Evolutionary conservation across 2,329 filamentous ascomycete species (phyloP).

Genomic region (Cyclaneusma minus): DNA sequence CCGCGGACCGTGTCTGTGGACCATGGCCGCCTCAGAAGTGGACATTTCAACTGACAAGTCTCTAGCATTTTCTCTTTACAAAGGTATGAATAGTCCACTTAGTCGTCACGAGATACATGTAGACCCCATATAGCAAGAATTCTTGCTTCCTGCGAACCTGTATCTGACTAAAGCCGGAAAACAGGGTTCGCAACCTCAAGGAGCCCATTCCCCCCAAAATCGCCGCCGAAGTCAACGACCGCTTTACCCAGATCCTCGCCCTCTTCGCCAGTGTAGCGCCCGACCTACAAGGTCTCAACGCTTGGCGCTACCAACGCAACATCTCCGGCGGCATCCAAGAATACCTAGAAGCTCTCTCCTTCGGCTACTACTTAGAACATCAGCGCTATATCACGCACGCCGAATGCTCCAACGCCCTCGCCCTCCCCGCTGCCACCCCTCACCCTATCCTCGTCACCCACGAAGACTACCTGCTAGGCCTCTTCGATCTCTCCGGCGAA

Average conservation of each 20-base stretch:
- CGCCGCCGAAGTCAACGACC: constrained; percentile 51
- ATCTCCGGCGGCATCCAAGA: constrained; percentile 78
- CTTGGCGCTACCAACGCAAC: constrained; percentile 65
- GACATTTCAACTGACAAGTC: constrained; percentile 11
- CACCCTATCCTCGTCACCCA: constrained; percentile 49
- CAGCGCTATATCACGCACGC: constrained; percentile 58
- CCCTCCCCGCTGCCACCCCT: constrained; percentile 19
- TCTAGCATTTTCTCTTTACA: constrained; percentile 70
- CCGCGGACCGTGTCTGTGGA: constrained; percentile 2
- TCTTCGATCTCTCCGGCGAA: constrained; percentile 91
- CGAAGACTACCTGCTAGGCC: constrained; percentile 76
- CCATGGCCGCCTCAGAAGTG: too few relatives aligned
- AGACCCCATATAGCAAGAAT: too few relatives aligned
- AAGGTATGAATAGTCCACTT: too few relatives aligned
- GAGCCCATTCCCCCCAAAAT: constrained; percentile 52
- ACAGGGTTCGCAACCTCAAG: constrained; percentile 47
- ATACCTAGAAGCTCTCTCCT: constrained; percentile 59
- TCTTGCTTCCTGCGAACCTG: too few relatives aligned
- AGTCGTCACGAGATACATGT: constrained; percentile 8
- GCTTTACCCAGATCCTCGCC: constrained; percentile 53
- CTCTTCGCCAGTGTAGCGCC: constrained; percentile 52
- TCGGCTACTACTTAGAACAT: constrained; percentile 70
- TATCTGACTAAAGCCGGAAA: constrained; percentile 2
- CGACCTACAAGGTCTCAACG: constrained; percentile 66
- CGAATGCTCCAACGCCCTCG: constrained; percentile 36